Percentiles rank a stretch among this genome's conserved stretches.
Evolutionary conservation across 768 basidiomycete species (phyloP).

Genomic region (Neoboletus brunneissimus): DNA sequence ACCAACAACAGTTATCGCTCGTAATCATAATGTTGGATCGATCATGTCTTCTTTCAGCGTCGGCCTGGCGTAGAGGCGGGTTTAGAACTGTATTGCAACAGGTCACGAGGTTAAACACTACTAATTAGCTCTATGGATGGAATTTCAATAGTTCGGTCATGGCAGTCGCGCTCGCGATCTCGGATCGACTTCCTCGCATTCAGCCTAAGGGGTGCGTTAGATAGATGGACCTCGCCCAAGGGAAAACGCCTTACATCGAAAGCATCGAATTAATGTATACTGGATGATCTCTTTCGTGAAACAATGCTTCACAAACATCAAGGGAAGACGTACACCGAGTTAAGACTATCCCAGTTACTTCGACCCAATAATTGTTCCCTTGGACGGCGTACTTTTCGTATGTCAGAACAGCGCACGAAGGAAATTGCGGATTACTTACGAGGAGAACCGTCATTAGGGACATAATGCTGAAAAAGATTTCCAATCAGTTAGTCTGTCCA

Average conservation of each 20-base stretch:
- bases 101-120: not conserved
- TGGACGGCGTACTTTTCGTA: not conserved
- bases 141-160: conserved; percentile 5
- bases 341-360: not conserved
- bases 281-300: not conserved
- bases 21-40: not conserved
- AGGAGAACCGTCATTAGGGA: conserved; percentile 4
- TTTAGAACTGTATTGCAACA: not conserved
- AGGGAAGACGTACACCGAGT: conserved; percentile 2
- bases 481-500: not conserved
- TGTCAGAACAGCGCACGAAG: not conserved
- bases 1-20: not conserved
- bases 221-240: not conserved
- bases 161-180: conserved; percentile 7
- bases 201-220: conserved; percentile 1
- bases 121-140: conserved; percentile 1
- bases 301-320: not conserved
- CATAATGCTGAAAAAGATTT: not conserved
- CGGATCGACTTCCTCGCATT: conserved; percentile 14
- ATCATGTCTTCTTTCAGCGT: not conserved
- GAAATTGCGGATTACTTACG: not conserved
- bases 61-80: too few species aligned
- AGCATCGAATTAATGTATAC: conserved; percentile 13
- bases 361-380: conserved; percentile 1
- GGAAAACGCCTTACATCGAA: not conserved